phyloP scores from a whole-genome alignment of 2,329 filamentous ascomycete genomes.

The Sporothrix protearum region DNA sequence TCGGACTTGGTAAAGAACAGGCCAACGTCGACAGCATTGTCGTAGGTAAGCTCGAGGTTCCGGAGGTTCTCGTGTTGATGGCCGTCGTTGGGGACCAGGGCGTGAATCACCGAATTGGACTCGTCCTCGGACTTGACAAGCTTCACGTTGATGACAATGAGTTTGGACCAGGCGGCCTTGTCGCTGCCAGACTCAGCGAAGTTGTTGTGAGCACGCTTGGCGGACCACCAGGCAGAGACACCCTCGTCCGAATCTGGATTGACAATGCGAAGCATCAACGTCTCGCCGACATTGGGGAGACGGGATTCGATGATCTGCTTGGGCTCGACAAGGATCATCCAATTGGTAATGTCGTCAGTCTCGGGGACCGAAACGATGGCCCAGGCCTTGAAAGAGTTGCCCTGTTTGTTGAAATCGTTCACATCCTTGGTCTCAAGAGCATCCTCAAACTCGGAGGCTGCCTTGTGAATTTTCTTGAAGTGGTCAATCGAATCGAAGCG shows the following conservation, averaged over 20 bases:
- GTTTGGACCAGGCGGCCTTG: conserved; percentile 21
- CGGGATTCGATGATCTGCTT: background rate
- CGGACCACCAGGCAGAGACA: conserved; percentile 26
- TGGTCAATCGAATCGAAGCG: conserved; percentile 25
- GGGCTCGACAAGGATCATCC: conserved; percentile 27
- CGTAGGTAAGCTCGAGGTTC: conserved; percentile 8
- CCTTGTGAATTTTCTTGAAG: conserved; percentile 24
- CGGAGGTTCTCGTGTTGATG: conserved; percentile 6
- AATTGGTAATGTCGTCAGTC: conserved; percentile 21
- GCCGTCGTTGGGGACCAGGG: conserved; percentile 20
- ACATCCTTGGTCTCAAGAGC: conserved; percentile 31
- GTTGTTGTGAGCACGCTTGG: conserved; percentile 23
- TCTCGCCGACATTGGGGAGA: conserved; percentile 26
- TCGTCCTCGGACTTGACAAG: conserved; percentile 15
- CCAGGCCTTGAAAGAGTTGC: conserved; percentile 28
- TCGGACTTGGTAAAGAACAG: conserved; percentile 27
- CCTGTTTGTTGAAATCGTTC: conserved; percentile 37
- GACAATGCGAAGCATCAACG: conserved; percentile 22
- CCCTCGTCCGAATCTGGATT: background rate
- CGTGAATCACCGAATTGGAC: conserved; percentile 3
- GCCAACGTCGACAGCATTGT: conserved; percentile 22
- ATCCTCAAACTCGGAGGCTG: conserved; percentile 26
- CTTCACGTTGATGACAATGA: conserved; percentile 25
- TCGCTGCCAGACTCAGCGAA: conserved; percentile 14
- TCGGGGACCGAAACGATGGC: conserved; percentile 19